phyloP scores from a whole-genome alignment of 495 filamentous ascomycete species.

The Lepraria neglecta region DNA sequence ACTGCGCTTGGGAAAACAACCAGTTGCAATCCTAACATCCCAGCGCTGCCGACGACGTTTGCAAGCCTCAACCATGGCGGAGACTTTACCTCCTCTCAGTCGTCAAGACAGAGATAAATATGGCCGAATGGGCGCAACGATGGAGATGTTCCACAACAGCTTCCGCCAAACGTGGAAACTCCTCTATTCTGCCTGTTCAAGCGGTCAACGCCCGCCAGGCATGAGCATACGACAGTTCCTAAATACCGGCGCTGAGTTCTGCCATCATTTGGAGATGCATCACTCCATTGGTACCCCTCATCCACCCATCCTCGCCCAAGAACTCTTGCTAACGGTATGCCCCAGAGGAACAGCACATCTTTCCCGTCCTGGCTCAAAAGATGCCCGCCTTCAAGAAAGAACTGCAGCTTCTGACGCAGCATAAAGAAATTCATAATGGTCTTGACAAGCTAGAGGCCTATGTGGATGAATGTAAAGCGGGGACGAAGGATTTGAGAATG shows the following conservation, averaged over 20 bases:
- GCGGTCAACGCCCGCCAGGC: slow-evolving; percentile 46
- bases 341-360: slow-evolving; percentile 70
- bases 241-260: slow-evolving; percentile 57
- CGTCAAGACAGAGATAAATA: slow-evolving; percentile 16
- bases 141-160: slow-evolving; percentile 51
- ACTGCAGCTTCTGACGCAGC: slow-evolving; percentile 66
- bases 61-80: slow-evolving; percentile 9
- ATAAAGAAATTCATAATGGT: slow-evolving; percentile 72
- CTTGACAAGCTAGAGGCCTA: slow-evolving; percentile 69
- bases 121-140: slow-evolving; percentile 21
- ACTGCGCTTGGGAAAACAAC: neutral
- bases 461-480: slow-evolving; percentile 53
- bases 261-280: slow-evolving; percentile 63
- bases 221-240: slow-evolving; percentile 62
- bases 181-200: slow-evolving; percentile 54
- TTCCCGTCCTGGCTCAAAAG: slow-evolving; percentile 65
- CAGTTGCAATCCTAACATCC: neutral
- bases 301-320: too few species aligned
- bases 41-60: neutral
- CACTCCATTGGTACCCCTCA: slow-evolving; percentile 51
- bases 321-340: neutral
- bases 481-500: slow-evolving; percentile 64
- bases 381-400: slow-evolving; percentile 76
- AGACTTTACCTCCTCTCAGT: slow-evolving; percentile 17
- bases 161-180: slow-evolving; percentile 68